Base-by-base conservation (phyloP, 495 filamentous ascomycete species). In the Xylaria sp. region DNA sequence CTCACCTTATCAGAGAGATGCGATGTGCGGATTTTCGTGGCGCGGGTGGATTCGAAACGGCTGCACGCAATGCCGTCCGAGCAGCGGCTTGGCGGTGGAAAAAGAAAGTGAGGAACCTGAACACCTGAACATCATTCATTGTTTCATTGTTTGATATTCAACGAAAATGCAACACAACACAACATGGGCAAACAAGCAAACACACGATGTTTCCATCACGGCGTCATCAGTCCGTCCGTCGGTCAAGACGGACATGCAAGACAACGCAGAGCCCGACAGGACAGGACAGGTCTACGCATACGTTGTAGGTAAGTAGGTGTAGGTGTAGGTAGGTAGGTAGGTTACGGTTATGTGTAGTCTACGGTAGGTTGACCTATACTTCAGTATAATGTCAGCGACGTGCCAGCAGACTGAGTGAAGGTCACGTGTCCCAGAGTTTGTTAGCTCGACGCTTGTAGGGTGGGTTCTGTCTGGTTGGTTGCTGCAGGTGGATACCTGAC, bases 21-120 rank as follows among this genome's bases (percentile, higher is more conserved):
- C 26, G 26, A 69, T 44, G 48, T 70, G 26, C 40, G 44, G 46
- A 46, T 70, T 63, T 63, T 53, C 68, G 58, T 70, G 68, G 55
- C 58, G 68, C 68, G 41, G 37, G 57, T 52, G 46, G 68, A 37
- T 40, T 70, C 58, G 44, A 63, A 70, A 70, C 68, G 68, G 68
- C 68, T 70, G 68, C 58, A 70, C 55, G 68, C 58, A 62, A 63
- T 70, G 55, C 67, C 67, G 44, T 53, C 57, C 44, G 44, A 50
- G 31, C 58, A 50, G 26, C 9, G 9, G 57, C 67, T 68, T 61
- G 67, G 67, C 67, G 29, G 35, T 26, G 44, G 33, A 67, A 67
- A 58, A 68, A 68, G 52, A 67, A 67, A 67, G 35, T 8, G 19
- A 4, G 33, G 37, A 17, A 67, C 19, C 29, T 53, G 33, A 29